These are phyloP conservation scores for Priceomyces carsonii DNA, from an alignment of 805 yeast genomes.

Conservation along the genomic window DNA sequence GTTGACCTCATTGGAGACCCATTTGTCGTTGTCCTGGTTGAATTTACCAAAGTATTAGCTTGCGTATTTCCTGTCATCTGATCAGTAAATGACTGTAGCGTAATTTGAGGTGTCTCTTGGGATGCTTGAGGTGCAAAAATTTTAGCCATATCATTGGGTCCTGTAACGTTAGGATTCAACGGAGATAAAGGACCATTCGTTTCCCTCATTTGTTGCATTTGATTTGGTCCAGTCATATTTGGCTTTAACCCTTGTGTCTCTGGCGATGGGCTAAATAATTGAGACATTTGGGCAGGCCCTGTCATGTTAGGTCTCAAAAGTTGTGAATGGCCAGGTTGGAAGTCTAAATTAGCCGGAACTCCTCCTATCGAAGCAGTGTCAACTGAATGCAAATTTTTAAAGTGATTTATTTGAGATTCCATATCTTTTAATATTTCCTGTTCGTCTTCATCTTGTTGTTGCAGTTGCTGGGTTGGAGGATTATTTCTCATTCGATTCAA, in stretches of 20 bases:
- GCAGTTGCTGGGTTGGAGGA: constrained; percentile 13
- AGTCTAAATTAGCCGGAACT: constrained; percentile 57
- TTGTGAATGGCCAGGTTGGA: constrained; percentile 20
- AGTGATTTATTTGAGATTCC: constrained; percentile 68
- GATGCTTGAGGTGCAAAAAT: constrained; percentile 20
- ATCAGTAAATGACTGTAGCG: constrained; percentile 40
- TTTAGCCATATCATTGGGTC: constrained; percentile 38
- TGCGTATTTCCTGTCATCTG: constrained; percentile 42
- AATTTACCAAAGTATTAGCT: constrained; percentile 36
- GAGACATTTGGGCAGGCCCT: constrained; percentile 46
- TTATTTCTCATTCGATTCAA: constrained; percentile 40
- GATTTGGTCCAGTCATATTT: constrained; percentile 47
- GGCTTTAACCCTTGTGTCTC: constrained; percentile 31
- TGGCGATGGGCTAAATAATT: constrained; percentile 25
- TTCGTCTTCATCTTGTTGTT: constrained; percentile 55
- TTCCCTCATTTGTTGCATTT: constrained; percentile 30
- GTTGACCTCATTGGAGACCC: constrained; percentile 12
- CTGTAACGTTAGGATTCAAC: constrained; percentile 28
- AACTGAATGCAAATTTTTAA: constrained; percentile 68
- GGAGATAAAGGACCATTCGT: constrained; percentile 7
- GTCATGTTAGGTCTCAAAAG: constrained; percentile 46
- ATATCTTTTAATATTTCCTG: constrained; percentile 71
- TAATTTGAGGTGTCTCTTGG: constrained; percentile 25
- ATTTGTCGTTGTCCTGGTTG: constrained; percentile 20
- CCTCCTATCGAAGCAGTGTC: constrained; percentile 77